Base-by-base conservation (phyloP, 2,329 filamentous ascomycete species). In the Curvularia hawaiiensis region DNA sequence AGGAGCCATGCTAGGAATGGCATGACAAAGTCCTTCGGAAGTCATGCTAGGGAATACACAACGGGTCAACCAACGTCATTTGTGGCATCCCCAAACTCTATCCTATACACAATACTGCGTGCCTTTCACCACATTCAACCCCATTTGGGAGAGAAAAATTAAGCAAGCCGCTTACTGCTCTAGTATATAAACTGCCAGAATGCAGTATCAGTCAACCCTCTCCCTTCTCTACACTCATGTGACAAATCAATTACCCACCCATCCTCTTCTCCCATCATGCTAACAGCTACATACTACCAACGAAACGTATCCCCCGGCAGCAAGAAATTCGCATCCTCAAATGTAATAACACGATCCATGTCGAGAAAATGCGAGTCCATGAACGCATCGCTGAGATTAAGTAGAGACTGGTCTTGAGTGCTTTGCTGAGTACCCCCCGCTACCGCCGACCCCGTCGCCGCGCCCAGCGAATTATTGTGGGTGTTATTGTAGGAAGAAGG, bases 341-440 rank as follows among this genome's bases (percentile, higher is more conserved):
- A 75, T 3, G 72, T 75, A 18, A 75, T 75, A 0, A 75, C 72
- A 0, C 72, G 66, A 50, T 75, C 72, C 68, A 75, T 69, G 24
- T 67, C 72, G 26, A 73, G 46, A 35, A 72, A 75, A 18, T 72
- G 67, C 10, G 71, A 66, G 31, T 72, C 71, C 68, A 73, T 73
- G 14, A 75, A 68, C 3, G 72, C 66, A 44, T 74, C 72, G 0
- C 69, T 72, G 1, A 75, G 58, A 31, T 60, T 72, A 5, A 74
- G 51, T 3, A 75, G 52, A 8, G 66, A 72, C 33, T 72, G 66
- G 22, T 75, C 72, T 26, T 73, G 70, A 1, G 70, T 47, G 9
- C 60, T 61, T 16, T 67, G 64, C 16, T 61, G 62, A 4, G 41
- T 64, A 59, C 35, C 52, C 44, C 1, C 47, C 22, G 22, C 2